Evolutionary conservation across 495 filamentous ascomycete species (phyloP), one percentile per base, ranked within the genome.

Genomic region (Haplographium delicatum): DNA sequence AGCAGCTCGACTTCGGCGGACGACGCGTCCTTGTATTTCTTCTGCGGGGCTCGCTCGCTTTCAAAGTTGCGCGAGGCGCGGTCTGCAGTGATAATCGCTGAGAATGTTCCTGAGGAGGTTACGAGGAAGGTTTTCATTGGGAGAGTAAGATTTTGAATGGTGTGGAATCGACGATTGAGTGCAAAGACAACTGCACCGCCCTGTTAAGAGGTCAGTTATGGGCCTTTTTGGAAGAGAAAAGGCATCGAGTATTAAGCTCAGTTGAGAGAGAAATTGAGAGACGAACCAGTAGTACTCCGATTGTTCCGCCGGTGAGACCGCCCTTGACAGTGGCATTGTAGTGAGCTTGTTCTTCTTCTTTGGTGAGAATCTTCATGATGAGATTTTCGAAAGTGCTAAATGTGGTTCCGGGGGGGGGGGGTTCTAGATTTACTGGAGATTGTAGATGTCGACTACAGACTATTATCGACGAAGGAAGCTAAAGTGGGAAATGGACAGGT

Each of bases 111-210:
- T 6, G 82, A 63, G 23, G 86, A 91, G 11, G 85, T 85, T n/a
- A 88, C 78, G 44, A 96, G 80, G 79, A 98, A 98, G 39, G 86
- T 74, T 59, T 87, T 84, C 79, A 98, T 86, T 7, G 89, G 93
- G 0, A 95, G 59, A 0, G 91, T 84, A 53, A 98, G 82, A 41
- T 75, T 65, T 27, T 86, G 79, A 74, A 96, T 83, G 56, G 75
- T 80, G 39, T 78, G 76, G 69, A 81, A 94, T 49, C 88, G 81
- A 31, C 69, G 64, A 15, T 72, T 68, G 5, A 82, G 87, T 37
- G 63, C 67, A 19, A 75, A 62, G 31, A 93, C 84, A 53, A 83
- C 88, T 4, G 73, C 69, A 34, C 74, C 47, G 39, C 89, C 74
- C 62, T 61, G 53, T 9, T 5, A 25, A 15, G 15, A 10, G n/a